Evolutionary conservation across 495 filamentous ascomycete genomes (phyloP), one percentile per base, ranked within the genome.

Genomic region (Aspergillus ellipticus): DNA sequence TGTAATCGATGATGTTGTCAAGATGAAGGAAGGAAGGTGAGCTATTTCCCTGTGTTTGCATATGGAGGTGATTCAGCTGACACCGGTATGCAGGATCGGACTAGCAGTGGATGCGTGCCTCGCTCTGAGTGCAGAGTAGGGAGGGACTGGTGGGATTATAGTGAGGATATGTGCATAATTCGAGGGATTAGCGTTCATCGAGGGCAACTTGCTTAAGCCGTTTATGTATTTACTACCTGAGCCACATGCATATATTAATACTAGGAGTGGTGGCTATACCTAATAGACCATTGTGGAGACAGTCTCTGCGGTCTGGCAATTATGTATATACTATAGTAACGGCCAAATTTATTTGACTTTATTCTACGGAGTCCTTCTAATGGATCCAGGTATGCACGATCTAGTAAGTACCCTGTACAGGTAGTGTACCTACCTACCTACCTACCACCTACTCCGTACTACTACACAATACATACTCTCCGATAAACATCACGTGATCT

Each of bases 31-130:
- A 68, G 92, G 92, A 61, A 84, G 90, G 90, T 92, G 68, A 76
- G 89, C 79, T 10, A 24, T 10, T 19, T 10, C 11, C 17, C 7
- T 35, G 10, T 24, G 7, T 7, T 33, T 9, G 4, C 6, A 21
- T 39, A 11, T n/a, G 21, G n/a, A 21, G 16, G 17, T 1, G 17
- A 39, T 51, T 54, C 19, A 54, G 24, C 52, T 60, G 66, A 58
- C 66, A 50, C 64, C 20, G 56, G 35, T 13, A 35, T 45, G 31
- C 59, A 95, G 91, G 71, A 89, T 96, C 59, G 91, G 91, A 21
- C 76, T 91, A 37, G 92, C 92, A 4, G 92, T 96, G 15, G 92
- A 96, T 71, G 92, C 91, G 16, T 96, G 92, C 68, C 83, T 96
- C 55, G 89, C 91, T 50, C 72, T 96, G 46, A 93, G 74, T 41